These are phyloP conservation scores for Streptanthus diversifolius DNA, from an alignment of 345 rosid genomes.

Conservation along the genomic window DNA sequence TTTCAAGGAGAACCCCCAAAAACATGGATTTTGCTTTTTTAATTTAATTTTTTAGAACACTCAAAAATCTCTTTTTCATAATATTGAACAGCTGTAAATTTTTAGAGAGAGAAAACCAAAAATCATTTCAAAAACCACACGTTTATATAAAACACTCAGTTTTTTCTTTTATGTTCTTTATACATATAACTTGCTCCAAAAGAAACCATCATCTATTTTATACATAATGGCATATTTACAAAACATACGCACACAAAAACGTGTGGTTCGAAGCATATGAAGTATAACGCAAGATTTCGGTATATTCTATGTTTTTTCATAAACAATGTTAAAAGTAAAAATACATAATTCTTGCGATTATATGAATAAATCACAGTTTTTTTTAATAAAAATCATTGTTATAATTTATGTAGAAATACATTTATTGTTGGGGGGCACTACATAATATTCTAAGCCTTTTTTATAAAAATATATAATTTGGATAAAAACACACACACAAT, in stretches of 20 bases:
- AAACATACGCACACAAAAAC: constrained; percentile 16
- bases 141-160: too few species aligned
- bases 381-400: not conserved
- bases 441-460: not conserved
- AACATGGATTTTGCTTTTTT: too few species aligned
- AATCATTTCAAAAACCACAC: too few species aligned
- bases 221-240: constrained; percentile 14
- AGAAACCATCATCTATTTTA: constrained; percentile 20
- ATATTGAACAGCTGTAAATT: too few species aligned
- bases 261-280: constrained; percentile 22
- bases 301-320: not conserved
- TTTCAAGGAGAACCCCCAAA: too few species aligned
- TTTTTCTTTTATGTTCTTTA: not conserved
- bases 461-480: not conserved
- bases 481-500: not conserved
- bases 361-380: not conserved
- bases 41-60: too few species aligned
- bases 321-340: not conserved
- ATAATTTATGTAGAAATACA: not conserved
- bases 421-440: not conserved
- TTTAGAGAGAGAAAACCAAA: too few species aligned
- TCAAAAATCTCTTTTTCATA: too few species aligned
- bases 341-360: not conserved
- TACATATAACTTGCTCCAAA: constrained; percentile 26
- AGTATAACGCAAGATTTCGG: constrained; percentile 19